These are phyloP conservation scores for Trypanosoma cruzi DNA, from an alignment of 208 protist genomes.

Conservation along the genomic window DNA sequence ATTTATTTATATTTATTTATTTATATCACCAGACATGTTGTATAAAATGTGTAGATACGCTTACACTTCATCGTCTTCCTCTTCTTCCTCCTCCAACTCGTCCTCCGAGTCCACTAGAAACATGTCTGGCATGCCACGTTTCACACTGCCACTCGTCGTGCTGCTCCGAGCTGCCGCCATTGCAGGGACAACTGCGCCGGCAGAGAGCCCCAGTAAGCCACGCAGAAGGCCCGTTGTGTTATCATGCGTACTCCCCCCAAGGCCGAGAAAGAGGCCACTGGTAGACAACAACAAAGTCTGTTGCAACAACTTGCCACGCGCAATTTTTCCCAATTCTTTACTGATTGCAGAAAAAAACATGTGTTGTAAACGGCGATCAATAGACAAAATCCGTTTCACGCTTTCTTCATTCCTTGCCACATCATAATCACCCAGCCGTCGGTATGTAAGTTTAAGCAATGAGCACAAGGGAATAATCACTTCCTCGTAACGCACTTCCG, in stretches of 20 bases:
- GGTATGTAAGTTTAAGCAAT: slow-evolving; percentile 62
- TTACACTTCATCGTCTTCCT: not conserved
- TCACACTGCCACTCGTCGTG: not conserved
- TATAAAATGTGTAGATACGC: not conserved
- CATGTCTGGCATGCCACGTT: not conserved
- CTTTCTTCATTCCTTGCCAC: slow-evolving; percentile 35
- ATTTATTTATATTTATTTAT: no score
- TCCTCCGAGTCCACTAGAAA: slow-evolving; percentile 3
- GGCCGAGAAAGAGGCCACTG: slow-evolving; percentile 48
- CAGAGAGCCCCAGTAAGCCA: not conserved
- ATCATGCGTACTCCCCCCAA: slow-evolving; percentile 6
- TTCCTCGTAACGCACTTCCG: slow-evolving; percentile 50
- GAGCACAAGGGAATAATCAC: slow-evolving; percentile 58
- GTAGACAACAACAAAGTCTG: slow-evolving; percentile 60
- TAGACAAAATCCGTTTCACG: slow-evolving; percentile 57
- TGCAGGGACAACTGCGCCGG: not conserved
- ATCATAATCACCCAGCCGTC: slow-evolving; percentile 70
- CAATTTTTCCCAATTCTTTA: slow-evolving; percentile 55
- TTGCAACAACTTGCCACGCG: slow-evolving; percentile 43
- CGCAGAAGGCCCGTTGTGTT: slow-evolving; percentile 11
- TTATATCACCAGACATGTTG: no score
- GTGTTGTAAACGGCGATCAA: slow-evolving; percentile 62
- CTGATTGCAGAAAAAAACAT: slow-evolving; percentile 50
- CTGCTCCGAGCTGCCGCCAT: not conserved
- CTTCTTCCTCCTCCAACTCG: slow-evolving; percentile 5